Evolutionary conservation across 345 rosid genomes (phyloP).

Genomic region (Dovyalis caffra): DNA sequence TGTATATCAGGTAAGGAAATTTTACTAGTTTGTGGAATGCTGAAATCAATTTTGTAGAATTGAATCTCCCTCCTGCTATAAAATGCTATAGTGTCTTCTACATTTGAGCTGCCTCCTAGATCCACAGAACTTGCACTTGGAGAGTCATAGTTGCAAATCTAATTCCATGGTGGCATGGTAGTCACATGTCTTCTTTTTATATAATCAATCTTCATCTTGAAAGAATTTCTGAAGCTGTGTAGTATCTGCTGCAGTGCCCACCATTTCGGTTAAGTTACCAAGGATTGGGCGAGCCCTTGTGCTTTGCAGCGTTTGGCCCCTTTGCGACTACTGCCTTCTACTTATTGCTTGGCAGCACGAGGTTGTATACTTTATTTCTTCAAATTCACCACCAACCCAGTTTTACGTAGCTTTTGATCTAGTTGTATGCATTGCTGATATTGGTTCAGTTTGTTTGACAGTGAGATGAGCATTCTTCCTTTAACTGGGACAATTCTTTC

Average conservation of each 20-base stretch:
- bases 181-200: background rate
- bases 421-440: background rate
- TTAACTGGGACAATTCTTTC: constrained; percentile 55
- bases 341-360: constrained; percentile 52
- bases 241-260: constrained; percentile 55
- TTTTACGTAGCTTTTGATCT: background rate
- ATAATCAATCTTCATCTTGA: background rate
- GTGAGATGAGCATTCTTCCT: constrained; percentile 43
- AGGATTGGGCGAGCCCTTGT: constrained; percentile 92
- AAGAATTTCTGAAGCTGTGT: background rate
- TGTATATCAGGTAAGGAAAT: constrained; percentile 62
- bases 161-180: background rate
- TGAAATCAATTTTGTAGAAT: background rate
- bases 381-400: background rate
- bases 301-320: constrained; percentile 94
- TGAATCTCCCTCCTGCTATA: background rate
- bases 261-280: constrained; percentile 90
- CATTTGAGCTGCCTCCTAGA: background rate
- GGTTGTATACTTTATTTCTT: constrained; percentile 38
- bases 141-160: background rate
- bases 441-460: constrained; percentile 29
- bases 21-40: background rate
- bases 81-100: background rate
- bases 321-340: constrained; percentile 90
- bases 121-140: background rate